A percentile compares a stretch with the other conserved stretches of the same genome.
Conservation (phyloP, 2,329 filamentous ascomycete species). For the Aphanocladium album region DNA sequence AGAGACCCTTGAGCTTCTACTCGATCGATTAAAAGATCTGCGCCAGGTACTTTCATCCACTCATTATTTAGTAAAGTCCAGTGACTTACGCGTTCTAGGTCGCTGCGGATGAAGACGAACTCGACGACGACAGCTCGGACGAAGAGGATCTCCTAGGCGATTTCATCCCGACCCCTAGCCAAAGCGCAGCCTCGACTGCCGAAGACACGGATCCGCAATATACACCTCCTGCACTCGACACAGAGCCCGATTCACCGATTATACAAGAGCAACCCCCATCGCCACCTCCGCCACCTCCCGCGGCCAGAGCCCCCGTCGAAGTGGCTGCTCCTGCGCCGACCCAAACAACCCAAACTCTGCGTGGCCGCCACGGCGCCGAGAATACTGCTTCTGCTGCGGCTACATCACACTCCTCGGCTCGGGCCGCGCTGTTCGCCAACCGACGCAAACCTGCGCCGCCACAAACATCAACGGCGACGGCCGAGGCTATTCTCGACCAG, state of each 20-base stretch:
- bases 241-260: slow-evolving; percentile 30
- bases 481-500: slow-evolving; percentile 69
- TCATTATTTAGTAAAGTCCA: slow-evolving; percentile 12
- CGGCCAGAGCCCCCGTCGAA: slow-evolving; percentile 11
- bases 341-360: slow-evolving; percentile 31
- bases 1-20: slow-evolving; percentile 59
- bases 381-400: slow-evolving; percentile 18
- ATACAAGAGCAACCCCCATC: slow-evolving; percentile 31
- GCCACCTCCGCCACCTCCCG: slow-evolving; percentile 18
- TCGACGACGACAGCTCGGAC: slow-evolving; percentile 42
- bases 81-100: slow-evolving; percentile 22
- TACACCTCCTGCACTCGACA: slow-evolving; percentile 39
- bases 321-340: slow-evolving; percentile 20
- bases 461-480: slow-evolving; percentile 43
- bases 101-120: slow-evolving; percentile 30
- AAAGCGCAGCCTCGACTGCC: slow-evolving; percentile 42
- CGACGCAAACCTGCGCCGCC: slow-evolving; percentile 32
- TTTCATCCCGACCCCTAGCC: slow-evolving; percentile 51
- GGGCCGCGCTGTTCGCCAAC: slow-evolving; percentile 41
- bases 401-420: slow-evolving; percentile 30
- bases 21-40: slow-evolving; percentile 63
- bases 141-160: slow-evolving; percentile 54
- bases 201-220: slow-evolving; percentile 40
- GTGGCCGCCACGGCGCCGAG: slow-evolving; percentile 24
- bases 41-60: slow-evolving; percentile 46